Conservation (phyloP, 2,329 filamentous ascomycete genomes). For the Penicillium palitans region DNA sequence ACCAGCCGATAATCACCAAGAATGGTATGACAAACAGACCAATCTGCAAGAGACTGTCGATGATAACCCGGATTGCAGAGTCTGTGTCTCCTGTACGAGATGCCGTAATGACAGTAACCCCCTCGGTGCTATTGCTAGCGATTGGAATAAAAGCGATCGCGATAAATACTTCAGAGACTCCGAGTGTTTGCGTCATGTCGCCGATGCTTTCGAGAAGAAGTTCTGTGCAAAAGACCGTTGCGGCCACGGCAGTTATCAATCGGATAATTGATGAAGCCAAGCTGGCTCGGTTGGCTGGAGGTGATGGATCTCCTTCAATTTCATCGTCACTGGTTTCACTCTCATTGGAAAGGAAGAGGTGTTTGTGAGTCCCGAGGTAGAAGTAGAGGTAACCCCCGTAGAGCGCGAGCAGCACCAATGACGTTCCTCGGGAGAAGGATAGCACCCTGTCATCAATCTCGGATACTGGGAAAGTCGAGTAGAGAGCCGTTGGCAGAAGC, state of each 20-base stretch:
- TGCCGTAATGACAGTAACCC: constrained; percentile 71
- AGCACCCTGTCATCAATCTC: constrained; percentile 56
- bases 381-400: constrained; percentile 71
- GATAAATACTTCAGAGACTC: constrained; percentile 71
- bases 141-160: constrained; percentile 72
- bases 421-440: constrained; percentile 68
- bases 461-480: constrained; percentile 53
- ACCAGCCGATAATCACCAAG: constrained; percentile 72
- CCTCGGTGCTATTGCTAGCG: constrained; percentile 71
- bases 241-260: constrained; percentile 47
- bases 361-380: constrained; percentile 68
- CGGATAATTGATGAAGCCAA: constrained; percentile 6
- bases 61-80: constrained; percentile 68
- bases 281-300: neutral
- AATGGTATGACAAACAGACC: constrained; percentile 71
- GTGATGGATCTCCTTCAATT: neutral
- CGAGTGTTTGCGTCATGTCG: constrained; percentile 60
- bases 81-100: constrained; percentile 64
- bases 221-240: constrained; percentile 68
- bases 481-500: constrained; percentile 69
- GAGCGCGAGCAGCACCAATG: constrained; percentile 66
- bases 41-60: constrained; percentile 74
- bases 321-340: neutral
- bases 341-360: constrained; percentile 58
- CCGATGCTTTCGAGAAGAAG: constrained; percentile 70